These are phyloP conservation scores for Pyrenula aspistea DNA, from an alignment of 495 filamentous ascomycete species.

Conservation along the genomic window DNA sequence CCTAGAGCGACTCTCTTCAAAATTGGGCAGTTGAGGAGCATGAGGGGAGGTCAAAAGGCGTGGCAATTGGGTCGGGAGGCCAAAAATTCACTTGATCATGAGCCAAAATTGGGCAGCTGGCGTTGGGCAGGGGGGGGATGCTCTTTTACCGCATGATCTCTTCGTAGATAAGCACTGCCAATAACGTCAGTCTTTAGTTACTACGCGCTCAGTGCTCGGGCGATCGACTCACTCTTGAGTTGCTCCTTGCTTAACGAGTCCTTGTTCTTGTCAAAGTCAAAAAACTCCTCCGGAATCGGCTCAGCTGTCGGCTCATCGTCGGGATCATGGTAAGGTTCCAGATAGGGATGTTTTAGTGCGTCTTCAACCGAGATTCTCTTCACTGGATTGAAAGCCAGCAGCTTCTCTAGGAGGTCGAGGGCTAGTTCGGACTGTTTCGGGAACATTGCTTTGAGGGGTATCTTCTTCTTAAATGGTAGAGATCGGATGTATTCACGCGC, in stretches of 20 bases:
- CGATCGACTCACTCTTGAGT: constrained; percentile 59
- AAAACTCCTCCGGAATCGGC: constrained; percentile 97
- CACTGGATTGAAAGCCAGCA: constrained; percentile 94
- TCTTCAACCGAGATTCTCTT: constrained; percentile 98
- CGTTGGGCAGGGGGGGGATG: not conserved
- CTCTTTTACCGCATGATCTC: constrained; percentile 86
- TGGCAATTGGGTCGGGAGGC: no score
- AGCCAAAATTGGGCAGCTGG: no score
- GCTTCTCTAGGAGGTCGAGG: constrained; percentile 85
- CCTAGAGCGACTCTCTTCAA: no score
- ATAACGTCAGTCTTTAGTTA: constrained; percentile 4
- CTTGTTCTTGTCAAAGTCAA: constrained; percentile 99
- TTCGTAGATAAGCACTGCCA: constrained; percentile 76
- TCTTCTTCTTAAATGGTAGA: constrained; percentile 99
- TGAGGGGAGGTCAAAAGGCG: no score
- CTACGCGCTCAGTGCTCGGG: not conserved
- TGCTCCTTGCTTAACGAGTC: constrained; percentile 97
- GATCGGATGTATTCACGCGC: constrained; percentile 98
- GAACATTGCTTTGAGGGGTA: constrained; percentile 94
- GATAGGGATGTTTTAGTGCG: constrained; percentile 91
- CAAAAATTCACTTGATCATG: no score
- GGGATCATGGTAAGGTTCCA: constrained; percentile 98
- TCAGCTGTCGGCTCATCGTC: constrained; percentile 96
- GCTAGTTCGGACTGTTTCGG: constrained; percentile 92
- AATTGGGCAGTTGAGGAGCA: no score